phyloP scores from a whole-genome alignment of 352 stramenopile genomes.

The Achlya hypogyna region DNA sequence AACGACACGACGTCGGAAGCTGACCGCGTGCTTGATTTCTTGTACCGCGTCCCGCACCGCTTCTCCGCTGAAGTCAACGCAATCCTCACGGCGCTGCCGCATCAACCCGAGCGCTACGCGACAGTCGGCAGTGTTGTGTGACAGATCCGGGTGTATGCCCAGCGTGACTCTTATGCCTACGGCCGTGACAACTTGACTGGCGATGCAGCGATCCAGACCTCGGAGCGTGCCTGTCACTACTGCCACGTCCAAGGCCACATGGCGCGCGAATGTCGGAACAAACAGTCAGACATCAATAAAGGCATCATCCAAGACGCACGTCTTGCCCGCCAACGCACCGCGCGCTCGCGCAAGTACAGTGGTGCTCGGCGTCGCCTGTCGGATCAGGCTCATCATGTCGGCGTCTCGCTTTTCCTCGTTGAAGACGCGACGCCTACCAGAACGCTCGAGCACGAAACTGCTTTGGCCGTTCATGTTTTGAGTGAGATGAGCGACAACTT shows the following conservation, averaged over 20 bases:
- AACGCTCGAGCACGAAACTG: not conserved
- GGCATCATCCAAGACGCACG: not conserved
- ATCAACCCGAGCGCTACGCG: not conserved
- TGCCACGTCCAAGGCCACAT: not conserved
- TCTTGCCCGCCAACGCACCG: not conserved
- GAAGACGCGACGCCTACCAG: not conserved
- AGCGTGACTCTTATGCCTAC: not conserved
- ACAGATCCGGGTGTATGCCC: not conserved
- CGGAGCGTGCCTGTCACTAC: not conserved
- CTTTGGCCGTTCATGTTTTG: too few relatives aligned
- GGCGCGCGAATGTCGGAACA: not conserved
- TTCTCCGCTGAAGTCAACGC: not conserved
- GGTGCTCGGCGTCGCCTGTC: not conserved
- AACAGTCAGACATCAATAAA: not conserved
- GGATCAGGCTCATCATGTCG: not conserved
- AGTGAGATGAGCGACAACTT: not conserved
- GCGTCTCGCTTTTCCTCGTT: not conserved
- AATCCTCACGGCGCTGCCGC: not conserved
- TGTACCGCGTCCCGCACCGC: not conserved
- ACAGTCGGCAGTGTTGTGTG: not conserved
- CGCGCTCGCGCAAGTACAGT: not conserved
- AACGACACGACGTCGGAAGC: not conserved
- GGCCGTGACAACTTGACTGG: not conserved
- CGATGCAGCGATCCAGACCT: not conserved
- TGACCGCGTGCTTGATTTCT: not conserved